phyloP scores from a whole-genome alignment of 352 stramenopile species.

The Albugo candida region DNA sequence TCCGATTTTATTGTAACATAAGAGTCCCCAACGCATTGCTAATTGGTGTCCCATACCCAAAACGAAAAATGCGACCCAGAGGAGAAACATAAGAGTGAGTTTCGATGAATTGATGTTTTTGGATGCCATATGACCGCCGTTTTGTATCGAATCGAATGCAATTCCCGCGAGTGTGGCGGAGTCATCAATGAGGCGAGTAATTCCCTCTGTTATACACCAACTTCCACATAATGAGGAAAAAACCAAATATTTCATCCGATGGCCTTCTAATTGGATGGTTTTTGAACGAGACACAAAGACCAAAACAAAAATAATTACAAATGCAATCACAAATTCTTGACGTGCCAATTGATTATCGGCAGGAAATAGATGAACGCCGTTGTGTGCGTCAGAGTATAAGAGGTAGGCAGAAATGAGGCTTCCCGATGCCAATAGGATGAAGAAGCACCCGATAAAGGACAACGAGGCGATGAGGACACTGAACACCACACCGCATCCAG shows the following conservation, averaged over 20 bases:
- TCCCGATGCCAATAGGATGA: constrained; percentile 1
- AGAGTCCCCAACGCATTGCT: constrained; percentile 4
- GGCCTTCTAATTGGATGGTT: constrained; percentile 2
- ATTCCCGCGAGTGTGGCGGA: constrained; percentile 5
- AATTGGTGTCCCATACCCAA: constrained; percentile 4
- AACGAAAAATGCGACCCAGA: constrained; percentile 1
- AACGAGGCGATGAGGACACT: constrained; percentile 1
- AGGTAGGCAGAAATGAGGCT: constrained; percentile 1
- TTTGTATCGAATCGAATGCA: not conserved
- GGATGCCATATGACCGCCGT: not conserved
- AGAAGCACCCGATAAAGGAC: not conserved
- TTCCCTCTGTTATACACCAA: constrained; percentile 3
- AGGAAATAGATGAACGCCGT: not conserved
- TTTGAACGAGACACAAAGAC: constrained; percentile 3
- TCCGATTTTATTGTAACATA: constrained; percentile 5
- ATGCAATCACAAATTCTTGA: constrained; percentile 7
- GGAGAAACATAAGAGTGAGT: not conserved
- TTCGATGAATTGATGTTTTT: not conserved
- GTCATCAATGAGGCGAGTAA: constrained; percentile 9
- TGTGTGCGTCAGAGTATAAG: constrained; percentile 2
- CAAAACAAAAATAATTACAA: constrained; percentile 3
- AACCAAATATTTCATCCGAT: constrained; percentile 6
- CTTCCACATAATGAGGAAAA: constrained; percentile 3
- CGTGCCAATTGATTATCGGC: constrained; percentile 1
- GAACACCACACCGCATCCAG: constrained; percentile 1